Percentiles rank a stretch among this genome's conserved stretches.
Evolutionary conservation across 345 rosid genomes (phyloP).

Genomic region (Eucalyptus sideroxylon): DNA sequence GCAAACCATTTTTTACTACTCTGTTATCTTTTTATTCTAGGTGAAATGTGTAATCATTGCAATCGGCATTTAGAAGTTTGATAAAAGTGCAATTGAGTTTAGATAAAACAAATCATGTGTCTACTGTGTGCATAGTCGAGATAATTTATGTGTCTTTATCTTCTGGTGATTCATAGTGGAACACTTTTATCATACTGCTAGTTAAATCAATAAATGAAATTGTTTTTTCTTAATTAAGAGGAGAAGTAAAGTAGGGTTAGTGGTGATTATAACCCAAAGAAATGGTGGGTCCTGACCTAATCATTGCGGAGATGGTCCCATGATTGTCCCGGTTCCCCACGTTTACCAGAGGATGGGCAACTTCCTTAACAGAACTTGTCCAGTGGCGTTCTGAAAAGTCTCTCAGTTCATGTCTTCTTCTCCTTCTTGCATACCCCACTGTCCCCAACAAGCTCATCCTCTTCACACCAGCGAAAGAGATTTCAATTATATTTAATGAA

Average conservation of each 20-base stretch:
- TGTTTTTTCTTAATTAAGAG: background rate
- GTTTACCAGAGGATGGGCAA: conserved; percentile 8
- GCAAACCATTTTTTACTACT: background rate
- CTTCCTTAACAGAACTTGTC: background rate
- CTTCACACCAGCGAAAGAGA: background rate
- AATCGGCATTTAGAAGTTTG: background rate
- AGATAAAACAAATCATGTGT: background rate
- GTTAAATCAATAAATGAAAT: background rate
- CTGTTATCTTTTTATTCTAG: background rate
- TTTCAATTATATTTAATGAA: background rate
- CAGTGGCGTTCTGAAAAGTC: background rate
- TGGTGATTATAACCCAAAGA: background rate
- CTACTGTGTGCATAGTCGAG: background rate
- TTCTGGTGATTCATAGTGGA: background rate
- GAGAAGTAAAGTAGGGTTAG: background rate
- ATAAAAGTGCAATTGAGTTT: background rate
- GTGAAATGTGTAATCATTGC: background rate
- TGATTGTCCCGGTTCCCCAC: conserved; percentile 47
- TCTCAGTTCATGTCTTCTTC: background rate
- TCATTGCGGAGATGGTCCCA: conserved; percentile 26
- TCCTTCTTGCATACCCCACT: background rate
- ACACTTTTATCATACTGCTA: background rate
- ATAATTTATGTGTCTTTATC: background rate
- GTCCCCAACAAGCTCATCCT: background rate
- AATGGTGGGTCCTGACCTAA: conserved; percentile 2